Evolutionary conservation across 805 yeast species (phyloP).

Genomic region (Schwanniomyces occidentalis): DNA sequence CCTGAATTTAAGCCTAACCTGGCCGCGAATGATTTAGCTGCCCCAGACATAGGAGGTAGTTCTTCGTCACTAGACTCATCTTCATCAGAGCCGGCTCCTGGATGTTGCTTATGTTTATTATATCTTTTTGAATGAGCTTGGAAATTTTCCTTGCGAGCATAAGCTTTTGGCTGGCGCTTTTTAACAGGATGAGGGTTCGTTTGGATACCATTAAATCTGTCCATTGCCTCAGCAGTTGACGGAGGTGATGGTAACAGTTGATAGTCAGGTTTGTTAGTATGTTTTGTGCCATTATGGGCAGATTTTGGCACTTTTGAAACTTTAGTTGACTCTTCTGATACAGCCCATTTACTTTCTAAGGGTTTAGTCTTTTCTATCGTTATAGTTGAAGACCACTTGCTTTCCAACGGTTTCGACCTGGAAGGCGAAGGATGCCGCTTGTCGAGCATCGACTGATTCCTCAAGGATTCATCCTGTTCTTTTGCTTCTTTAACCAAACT

Average conservation of each 20-base stretch:
- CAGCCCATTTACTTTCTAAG: slow-evolving; percentile 38
- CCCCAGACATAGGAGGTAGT: slow-evolving; percentile 26
- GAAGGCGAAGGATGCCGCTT: background rate
- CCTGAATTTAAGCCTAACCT: slow-evolving; percentile 20
- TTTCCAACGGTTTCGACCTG: slow-evolving; percentile 2
- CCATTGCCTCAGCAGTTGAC: too few species aligned
- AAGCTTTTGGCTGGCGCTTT: too few species aligned
- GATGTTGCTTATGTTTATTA: too few species aligned
- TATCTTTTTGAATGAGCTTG: background rate
- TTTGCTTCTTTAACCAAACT: slow-evolving; percentile 25
- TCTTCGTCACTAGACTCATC: slow-evolving; percentile 9
- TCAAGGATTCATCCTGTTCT: slow-evolving; percentile 17
- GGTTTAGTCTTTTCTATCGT: slow-evolving; percentile 13
- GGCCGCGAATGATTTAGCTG: slow-evolving; percentile 33
- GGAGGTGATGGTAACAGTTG: too few species aligned
- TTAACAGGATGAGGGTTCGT: too few species aligned
- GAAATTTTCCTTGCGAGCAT: background rate
- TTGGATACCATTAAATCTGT: too few species aligned
- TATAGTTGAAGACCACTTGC: slow-evolving; percentile 11
- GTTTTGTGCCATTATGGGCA: too few species aligned
- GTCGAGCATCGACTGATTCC: too few species aligned
- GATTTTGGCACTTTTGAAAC: too few species aligned
- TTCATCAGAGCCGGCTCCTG: too few species aligned
- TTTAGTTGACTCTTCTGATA: slow-evolving; percentile 5
- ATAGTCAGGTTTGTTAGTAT: too few species aligned